Percentiles rank a stretch among this genome's conserved stretches.
Evolutionary conservation across 1,139 yeast species (phyloP).

Genomic region (Lizanozyma gosingica): DNA sequence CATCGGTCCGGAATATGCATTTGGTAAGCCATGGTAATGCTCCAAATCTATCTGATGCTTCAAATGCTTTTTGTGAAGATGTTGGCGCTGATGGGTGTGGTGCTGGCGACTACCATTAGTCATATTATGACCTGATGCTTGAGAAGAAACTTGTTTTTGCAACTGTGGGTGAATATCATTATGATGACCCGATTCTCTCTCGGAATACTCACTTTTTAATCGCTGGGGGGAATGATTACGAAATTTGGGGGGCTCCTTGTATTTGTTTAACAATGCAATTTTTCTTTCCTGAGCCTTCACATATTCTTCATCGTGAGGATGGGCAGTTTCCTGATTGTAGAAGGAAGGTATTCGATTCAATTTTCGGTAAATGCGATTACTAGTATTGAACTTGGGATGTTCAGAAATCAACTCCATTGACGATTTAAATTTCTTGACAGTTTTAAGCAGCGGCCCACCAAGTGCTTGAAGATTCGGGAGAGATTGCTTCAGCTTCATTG

Average conservation of each 20-base stretch:
- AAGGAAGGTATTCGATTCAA: slow-evolving; percentile 38
- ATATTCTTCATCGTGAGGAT: slow-evolving; percentile 8
- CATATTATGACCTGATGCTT: no score
- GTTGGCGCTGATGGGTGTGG: not conserved
- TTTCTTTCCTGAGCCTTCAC: slow-evolving; percentile 12
- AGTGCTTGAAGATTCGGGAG: not conserved
- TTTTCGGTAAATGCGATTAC: slow-evolving; percentile 26
- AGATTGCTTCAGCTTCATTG: not conserved
- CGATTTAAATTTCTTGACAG: slow-evolving; percentile 22
- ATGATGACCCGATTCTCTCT: slow-evolving; percentile 4
- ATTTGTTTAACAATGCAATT: slow-evolving; percentile 19
- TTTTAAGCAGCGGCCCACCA: not conserved
- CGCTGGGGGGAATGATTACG: slow-evolving; percentile 10
- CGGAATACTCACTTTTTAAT: no score
- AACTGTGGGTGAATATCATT: slow-evolving; percentile 1
- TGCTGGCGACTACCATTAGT: not conserved
- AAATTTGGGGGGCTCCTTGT: slow-evolving; percentile 19
- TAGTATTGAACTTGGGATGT: slow-evolving; percentile 22
- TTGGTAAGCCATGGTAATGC: slow-evolving; percentile 5
- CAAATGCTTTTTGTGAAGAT: slow-evolving; percentile 7
- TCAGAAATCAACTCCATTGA: slow-evolving; percentile 20
- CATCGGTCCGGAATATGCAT: slow-evolving; percentile 7
- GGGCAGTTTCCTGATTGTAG: slow-evolving; percentile 12
- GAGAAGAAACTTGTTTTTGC: slow-evolving; percentile 2
- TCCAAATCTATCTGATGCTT: not conserved